Percentiles rank a stretch among this genome's conserved stretches.
Conservation (phyloP, 116 monocot species). For the Trichopus zeylanicus region DNA sequence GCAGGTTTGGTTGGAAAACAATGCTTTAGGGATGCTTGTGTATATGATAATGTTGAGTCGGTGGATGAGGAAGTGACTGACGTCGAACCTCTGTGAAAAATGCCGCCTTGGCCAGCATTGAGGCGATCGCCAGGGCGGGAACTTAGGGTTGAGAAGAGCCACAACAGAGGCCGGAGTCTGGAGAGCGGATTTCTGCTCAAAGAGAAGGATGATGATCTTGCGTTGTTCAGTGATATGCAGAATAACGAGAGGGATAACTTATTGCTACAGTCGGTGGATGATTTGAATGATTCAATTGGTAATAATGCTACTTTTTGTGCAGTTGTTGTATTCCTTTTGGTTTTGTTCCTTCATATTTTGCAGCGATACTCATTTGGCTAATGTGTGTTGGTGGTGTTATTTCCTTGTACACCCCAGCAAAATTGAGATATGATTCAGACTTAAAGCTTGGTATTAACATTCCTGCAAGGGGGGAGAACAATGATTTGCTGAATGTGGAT, state of each 20-base stretch:
- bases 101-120: constrained; percentile 70
- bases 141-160: constrained; percentile 29
- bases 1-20: too few relatives aligned
- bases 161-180: constrained; percentile 54
- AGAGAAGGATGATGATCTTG: constrained; percentile 75
- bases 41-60: neutral
- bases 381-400: too few relatives aligned
- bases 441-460: constrained; percentile 48
- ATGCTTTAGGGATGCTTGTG: too few relatives aligned
- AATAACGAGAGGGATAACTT: constrained; percentile 64
- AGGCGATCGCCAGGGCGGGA: constrained; percentile 60
- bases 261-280: constrained; percentile 72
- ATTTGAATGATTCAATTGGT: constrained; percentile 83
- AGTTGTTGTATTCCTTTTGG: too few relatives aligned
- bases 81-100: constrained; percentile 20
- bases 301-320: constrained; percentile 19
- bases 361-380: too few relatives aligned
- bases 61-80: neutral
- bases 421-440: constrained; percentile 53
- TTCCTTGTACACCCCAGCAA: constrained; percentile 28
- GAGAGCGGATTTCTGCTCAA: constrained; percentile 30
- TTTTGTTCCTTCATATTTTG: too few relatives aligned
- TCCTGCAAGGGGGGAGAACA: constrained; percentile 53
- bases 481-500: constrained; percentile 59
- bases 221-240: constrained; percentile 77